Evolutionary conservation across 129 eudicot genomes (phyloP).

Genomic region (Daucus carota): DNA sequence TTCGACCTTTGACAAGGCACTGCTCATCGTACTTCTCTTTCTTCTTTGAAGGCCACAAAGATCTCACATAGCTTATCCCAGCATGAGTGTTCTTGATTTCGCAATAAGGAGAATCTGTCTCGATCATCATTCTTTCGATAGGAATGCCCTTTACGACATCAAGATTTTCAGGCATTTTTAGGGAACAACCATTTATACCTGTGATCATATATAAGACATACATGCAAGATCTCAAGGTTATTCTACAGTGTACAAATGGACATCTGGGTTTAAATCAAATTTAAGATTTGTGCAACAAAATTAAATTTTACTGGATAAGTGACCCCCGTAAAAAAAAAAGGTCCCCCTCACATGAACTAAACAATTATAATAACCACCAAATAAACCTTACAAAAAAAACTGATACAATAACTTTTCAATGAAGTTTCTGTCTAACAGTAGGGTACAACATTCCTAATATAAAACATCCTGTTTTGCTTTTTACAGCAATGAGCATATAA

Average conservation of each 20-base stretch:
- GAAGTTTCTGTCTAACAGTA: background rate
- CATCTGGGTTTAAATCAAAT: background rate
- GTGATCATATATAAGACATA: background rate
- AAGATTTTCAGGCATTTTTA: slow-evolving; percentile 78
- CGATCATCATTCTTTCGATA: slow-evolving; percentile 83
- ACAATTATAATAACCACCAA: background rate
- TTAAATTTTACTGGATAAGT: background rate
- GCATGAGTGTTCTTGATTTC: slow-evolving; percentile 95
- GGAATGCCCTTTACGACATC: slow-evolving; percentile 87
- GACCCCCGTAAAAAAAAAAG: background rate
- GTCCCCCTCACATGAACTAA: background rate
- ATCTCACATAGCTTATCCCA: slow-evolving; percentile 58
- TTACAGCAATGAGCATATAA: background rate
- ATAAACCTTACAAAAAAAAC: background rate
- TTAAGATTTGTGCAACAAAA: background rate
- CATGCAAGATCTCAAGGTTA: slow-evolving; percentile 7
- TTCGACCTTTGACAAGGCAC: slow-evolving; percentile 88
- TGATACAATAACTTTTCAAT: background rate
- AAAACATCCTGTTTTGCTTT: background rate
- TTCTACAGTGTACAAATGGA: background rate
- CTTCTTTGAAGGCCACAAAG: slow-evolving; percentile 89
- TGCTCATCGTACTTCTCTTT: slow-evolving; percentile 80
- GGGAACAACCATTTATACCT: slow-evolving; percentile 95
- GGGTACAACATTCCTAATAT: background rate
- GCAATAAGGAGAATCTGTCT: slow-evolving; percentile 98